A percentile compares a stretch with the other conserved stretches of the same genome.
Conservation (phyloP, 1,284 basidiomycete species). For the Cutaneotrichosporon spelunceum region DNA sequence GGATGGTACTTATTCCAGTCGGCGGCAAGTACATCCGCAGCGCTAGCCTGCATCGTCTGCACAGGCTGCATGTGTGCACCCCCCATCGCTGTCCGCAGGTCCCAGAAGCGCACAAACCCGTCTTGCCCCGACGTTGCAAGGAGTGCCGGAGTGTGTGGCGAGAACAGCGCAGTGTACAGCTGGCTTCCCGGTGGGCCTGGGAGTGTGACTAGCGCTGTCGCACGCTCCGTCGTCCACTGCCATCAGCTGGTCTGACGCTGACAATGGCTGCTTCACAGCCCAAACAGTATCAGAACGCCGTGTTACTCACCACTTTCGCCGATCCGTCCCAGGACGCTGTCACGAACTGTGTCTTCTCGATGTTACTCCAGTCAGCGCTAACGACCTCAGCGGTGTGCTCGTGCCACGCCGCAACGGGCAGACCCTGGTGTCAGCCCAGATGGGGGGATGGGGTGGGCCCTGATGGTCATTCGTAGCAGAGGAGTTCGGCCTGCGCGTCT, state of each 20-base stretch:
- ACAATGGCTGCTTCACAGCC: neutral
- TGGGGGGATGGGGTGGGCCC: neutral
- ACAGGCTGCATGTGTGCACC: neutral
- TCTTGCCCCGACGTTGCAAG: conserved; percentile 81
- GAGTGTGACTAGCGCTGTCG: conserved; percentile 72
- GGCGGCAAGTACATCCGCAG: conserved; percentile 42
- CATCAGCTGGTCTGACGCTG: neutral
- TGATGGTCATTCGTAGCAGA: too few species aligned
- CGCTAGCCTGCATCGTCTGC: conserved; percentile 14
- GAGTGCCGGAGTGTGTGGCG: conserved; percentile 79
- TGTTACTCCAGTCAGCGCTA: conserved; percentile 95
- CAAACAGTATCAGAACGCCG: too few species aligned
- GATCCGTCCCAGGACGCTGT: conserved; percentile 91
- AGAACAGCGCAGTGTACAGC: conserved; percentile 88
- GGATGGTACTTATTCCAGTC: conserved; percentile 60
- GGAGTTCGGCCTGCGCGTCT: neutral
- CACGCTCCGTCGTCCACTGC: conserved; percentile 82
- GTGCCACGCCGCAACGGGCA: conserved; percentile 83
- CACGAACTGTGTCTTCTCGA: conserved; percentile 83
- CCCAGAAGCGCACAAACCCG: conserved; percentile 75
- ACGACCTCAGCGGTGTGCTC: conserved; percentile 91
- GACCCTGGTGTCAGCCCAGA: conserved; percentile 29
- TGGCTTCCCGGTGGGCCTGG: conserved; percentile 56
- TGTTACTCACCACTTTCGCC: conserved; percentile 72
- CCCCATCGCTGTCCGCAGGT: conserved; percentile 48